These are phyloP conservation scores for Pseudocercospora musae DNA, from an alignment of 2,329 filamentous ascomycete species.

Conservation along the genomic window DNA sequence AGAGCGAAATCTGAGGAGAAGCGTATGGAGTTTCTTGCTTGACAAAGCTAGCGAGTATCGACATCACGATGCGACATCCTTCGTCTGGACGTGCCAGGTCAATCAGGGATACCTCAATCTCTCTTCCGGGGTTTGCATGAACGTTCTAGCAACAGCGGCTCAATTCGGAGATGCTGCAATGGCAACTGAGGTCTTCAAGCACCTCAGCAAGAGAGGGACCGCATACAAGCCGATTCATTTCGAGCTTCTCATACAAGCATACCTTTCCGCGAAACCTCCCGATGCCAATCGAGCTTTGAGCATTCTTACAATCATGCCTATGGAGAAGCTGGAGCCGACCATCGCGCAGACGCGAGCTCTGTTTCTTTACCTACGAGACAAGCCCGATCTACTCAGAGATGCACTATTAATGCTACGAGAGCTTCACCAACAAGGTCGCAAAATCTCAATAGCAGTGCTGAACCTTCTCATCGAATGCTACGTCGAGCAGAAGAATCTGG, in stretches of 20 bases:
- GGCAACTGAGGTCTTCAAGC: conserved; percentile 67
- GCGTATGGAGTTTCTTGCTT: conserved; percentile 69
- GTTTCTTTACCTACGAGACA: conserved; percentile 52
- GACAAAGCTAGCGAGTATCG: conserved; percentile 63
- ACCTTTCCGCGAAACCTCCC: conserved; percentile 50
- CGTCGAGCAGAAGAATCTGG: conserved; percentile 43
- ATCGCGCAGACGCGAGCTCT: conserved; percentile 62
- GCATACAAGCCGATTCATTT: conserved; percentile 68
- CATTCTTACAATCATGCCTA: conserved; percentile 70
- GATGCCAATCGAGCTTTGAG: conserved; percentile 66
- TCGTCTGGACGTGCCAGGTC: conserved; percentile 69
- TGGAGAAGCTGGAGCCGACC: conserved; percentile 57
- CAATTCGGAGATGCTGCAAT: conserved; percentile 64
- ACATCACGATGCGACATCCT: conserved; percentile 62
- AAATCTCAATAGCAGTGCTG: conserved; percentile 51
- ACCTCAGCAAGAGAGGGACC: conserved; percentile 58
- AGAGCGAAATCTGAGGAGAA: conserved; percentile 46
- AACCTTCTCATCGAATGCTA: conserved; percentile 55
- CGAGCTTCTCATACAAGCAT: conserved; percentile 71
- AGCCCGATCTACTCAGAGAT: conserved; percentile 46
- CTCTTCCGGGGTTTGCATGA: conserved; percentile 62
- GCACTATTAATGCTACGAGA: conserved; percentile 57
- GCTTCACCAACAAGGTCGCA: conserved; percentile 49
- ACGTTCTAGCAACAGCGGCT: conserved; percentile 70
- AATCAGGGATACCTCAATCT: conserved; percentile 58